These are phyloP conservation scores for Gymnopilus dilepis DNA, from an alignment of 768 basidiomycete species.

Conservation along the genomic window DNA sequence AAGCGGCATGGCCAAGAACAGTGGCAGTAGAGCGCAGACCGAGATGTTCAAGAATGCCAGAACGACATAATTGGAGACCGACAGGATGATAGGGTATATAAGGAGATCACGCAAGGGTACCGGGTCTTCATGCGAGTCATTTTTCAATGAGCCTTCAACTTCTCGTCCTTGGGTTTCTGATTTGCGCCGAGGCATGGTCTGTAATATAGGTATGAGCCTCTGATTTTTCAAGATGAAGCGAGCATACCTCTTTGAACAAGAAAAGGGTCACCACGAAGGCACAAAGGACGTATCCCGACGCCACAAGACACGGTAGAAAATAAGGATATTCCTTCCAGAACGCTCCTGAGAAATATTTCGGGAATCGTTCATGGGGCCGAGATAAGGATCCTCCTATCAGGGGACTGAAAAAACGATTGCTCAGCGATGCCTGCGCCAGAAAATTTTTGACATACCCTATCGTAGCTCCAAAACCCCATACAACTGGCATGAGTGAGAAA, in stretches of 20 bases:
- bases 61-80: conserved; percentile 70
- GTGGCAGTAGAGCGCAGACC: conserved; percentile 59
- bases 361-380: conserved; percentile 70
- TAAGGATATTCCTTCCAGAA: conserved; percentile 77
- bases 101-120: conserved; percentile 48
- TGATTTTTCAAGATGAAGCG: not conserved
- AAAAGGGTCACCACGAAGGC: conserved; percentile 39
- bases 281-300: conserved; percentile 40
- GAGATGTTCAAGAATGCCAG: conserved; percentile 69
- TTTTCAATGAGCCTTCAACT: conserved; percentile 18
- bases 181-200: conserved; percentile 37
- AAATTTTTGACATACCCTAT: conserved; percentile 45
- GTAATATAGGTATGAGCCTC: not conserved
- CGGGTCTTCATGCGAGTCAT: conserved; percentile 31
- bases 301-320: conserved; percentile 67
- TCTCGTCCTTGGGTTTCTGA: conserved; percentile 20
- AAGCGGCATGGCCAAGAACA: conserved; percentile 73
- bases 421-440: conserved; percentile 30
- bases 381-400: conserved; percentile 71
- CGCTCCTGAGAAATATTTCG: conserved; percentile 52
- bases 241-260: conserved; percentile 50
- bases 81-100: conserved; percentile 63
- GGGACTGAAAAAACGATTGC: conserved; percentile 47
- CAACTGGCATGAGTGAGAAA: conserved; percentile 45
- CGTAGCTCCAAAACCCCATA: conserved; percentile 49